Evolutionary conservation across 768 basidiomycete genomes (phyloP).

Genomic region (Antrodiella citrinella): DNA sequence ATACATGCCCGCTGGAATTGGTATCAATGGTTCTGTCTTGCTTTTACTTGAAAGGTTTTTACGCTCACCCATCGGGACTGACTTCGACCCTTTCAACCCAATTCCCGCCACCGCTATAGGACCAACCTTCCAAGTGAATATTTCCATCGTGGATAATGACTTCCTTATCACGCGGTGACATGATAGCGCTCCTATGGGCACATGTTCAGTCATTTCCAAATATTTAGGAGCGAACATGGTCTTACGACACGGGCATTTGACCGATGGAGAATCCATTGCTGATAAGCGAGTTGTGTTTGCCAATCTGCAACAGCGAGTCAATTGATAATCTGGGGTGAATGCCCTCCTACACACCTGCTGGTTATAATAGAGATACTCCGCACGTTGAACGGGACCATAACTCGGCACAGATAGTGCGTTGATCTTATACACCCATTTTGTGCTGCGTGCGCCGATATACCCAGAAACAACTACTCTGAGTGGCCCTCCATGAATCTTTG

Average conservation of each 20-base stretch:
- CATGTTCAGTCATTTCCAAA: too few species aligned
- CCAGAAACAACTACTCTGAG: slow-evolving; percentile 44
- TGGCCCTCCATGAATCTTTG: slow-evolving; percentile 44
- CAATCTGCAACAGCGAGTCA: slow-evolving; percentile 25
- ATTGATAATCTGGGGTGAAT: not conserved
- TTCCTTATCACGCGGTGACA: slow-evolving; percentile 35
- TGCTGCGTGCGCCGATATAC: slow-evolving; percentile 45
- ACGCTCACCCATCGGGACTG: slow-evolving; percentile 36
- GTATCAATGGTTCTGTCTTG: not conserved
- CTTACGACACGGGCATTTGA: slow-evolving; percentile 51
- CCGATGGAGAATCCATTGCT: slow-evolving; percentile 51
- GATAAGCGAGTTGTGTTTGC: slow-evolving; percentile 44
- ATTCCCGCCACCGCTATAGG: slow-evolving; percentile 32
- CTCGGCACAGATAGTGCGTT: slow-evolving; percentile 42
- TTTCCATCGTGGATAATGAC: slow-evolving; percentile 41
- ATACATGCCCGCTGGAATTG: slow-evolving; percentile 34
- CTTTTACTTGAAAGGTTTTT: not conserved
- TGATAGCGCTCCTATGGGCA: slow-evolving; percentile 38
- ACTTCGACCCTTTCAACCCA: slow-evolving; percentile 53
- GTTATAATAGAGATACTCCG: slow-evolving; percentile 47
- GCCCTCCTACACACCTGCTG: slow-evolving; percentile 27
- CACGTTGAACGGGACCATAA: slow-evolving; percentile 42
- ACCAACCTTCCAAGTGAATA: slow-evolving; percentile 29
- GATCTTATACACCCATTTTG: slow-evolving; percentile 47
- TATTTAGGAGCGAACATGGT: slow-evolving; percentile 7